Evolutionary conservation across 441 rosid species (phyloP).

Genomic region (Manihot esculenta): DNA sequence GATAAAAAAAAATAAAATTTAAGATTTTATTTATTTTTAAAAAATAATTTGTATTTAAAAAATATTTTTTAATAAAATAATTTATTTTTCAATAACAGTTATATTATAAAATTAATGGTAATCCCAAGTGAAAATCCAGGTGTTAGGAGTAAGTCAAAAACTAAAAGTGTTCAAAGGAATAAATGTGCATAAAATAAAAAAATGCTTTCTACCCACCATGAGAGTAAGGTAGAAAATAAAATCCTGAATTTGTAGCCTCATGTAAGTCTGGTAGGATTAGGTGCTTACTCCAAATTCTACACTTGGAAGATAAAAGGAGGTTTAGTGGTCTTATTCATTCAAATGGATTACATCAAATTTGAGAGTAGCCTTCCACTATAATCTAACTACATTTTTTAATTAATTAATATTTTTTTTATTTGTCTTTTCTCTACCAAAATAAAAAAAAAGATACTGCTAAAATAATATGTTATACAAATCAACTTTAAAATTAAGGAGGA

Average conservation of each 20-base stretch:
- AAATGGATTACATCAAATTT: conserved; percentile 13
- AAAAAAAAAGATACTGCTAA: too few relatives aligned
- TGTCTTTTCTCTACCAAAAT: too few relatives aligned
- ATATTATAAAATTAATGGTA: too few relatives aligned
- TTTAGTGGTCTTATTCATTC: conserved; percentile 32
- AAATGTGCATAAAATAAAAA: conserved; percentile 11
- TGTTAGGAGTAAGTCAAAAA: neutral
- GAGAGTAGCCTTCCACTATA: neutral
- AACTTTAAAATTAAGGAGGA: too few relatives aligned
- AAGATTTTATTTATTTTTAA: too few relatives aligned
- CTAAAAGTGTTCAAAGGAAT: neutral
- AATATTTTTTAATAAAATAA: too few relatives aligned
- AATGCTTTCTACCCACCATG: conserved; percentile 25
- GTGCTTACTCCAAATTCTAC: conserved; percentile 20
- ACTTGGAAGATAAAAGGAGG: conserved; percentile 31
- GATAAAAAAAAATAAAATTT: too few relatives aligned
- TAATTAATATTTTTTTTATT: neutral
- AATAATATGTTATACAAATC: too few relatives aligned
- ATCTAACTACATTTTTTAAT: neutral
- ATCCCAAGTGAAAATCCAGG: conserved; percentile 11
- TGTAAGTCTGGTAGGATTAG: conserved; percentile 31
- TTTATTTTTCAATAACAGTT: too few relatives aligned
- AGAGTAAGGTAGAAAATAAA: neutral
- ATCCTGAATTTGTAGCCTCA: conserved; percentile 23
- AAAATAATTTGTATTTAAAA: too few relatives aligned